A percentile compares a stretch with the other conserved stretches of the same genome.
These are phyloP conservation scores for Fusarium burgessii DNA, from an alignment of 2,329 filamentous ascomycete species.

Conservation along the genomic window DNA sequence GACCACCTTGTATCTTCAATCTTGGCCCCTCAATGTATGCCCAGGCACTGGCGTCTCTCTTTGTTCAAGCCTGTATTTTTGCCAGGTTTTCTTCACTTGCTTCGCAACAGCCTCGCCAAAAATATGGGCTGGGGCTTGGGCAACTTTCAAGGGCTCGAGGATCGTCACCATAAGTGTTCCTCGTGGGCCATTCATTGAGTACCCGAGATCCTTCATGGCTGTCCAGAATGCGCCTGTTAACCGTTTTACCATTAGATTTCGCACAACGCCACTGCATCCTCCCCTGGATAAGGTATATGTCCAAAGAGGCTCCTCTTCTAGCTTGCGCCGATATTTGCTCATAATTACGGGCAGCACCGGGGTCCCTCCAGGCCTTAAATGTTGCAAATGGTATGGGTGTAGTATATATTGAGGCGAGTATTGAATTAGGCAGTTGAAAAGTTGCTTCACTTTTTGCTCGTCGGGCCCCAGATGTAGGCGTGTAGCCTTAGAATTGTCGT, in stretches of 20 bases:
- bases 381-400: conserved; percentile 50
- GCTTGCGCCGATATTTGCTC: conserved; percentile 45
- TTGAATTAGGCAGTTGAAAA: conserved; percentile 43
- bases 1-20: neutral
- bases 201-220: conserved; percentile 46
- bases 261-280: conserved; percentile 43
- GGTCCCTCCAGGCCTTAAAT: conserved; percentile 51
- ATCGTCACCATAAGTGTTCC: conserved; percentile 39
- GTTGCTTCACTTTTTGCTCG: conserved; percentile 15
- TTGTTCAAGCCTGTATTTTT: conserved; percentile 9
- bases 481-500: conserved; percentile 39
- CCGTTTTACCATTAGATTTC: conserved; percentile 41
- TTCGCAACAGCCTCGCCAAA: conserved; percentile 40
- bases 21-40: neutral
- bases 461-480: conserved; percentile 24
- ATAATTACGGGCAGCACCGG: conserved; percentile 47
- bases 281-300: conserved; percentile 40
- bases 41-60: neutral
- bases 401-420: conserved; percentile 50
- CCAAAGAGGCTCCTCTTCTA: conserved; percentile 50
- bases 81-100: conserved; percentile 34
- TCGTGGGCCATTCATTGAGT: conserved; percentile 29
- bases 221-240: conserved; percentile 46
- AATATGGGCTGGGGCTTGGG: conserved; percentile 36
- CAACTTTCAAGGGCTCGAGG: conserved; percentile 29